Evolutionary conservation across 371 early-diverging fungal species (phyloP), one percentile per base, ranked within the genome.

Genomic region (Mortierella sp.): DNA sequence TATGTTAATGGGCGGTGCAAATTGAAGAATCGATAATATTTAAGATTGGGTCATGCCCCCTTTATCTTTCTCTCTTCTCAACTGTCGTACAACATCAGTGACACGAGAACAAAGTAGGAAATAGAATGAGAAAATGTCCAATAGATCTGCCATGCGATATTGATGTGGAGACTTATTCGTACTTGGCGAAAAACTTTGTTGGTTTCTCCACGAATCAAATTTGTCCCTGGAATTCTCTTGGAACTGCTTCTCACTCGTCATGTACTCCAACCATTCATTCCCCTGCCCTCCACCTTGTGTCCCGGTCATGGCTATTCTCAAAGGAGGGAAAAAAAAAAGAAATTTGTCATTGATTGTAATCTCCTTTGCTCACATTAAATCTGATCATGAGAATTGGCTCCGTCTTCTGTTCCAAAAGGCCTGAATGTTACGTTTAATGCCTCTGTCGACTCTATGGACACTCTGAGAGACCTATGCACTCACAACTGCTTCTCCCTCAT

Each of bases 41-140:
- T 53, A 53, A 54, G 68, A 54, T 68, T 54, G 28, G 66, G 68
- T 68, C 68, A 68, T 68, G 61, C 68, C 31, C 37, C 43, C 29
- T 19, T 6, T 35, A 42, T 40, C 34, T 37, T 26, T 53, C n/a
- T 37, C 45, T 15, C 29, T 53, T 9, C 8, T 53, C 15, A 17
- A 34, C n/a, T 8, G 37, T 37, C 19, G 64, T n/a, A 64, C 55
- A 54, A 47, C 13, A 32, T 22, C 51, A 43, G 45, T 42, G 43
- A 32, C 43, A 42, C 57, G 57, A 56, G 32, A 34, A 2, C 19
- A 29, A 61, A 19, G 19, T 3, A 1, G 28, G 47, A 61, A 61
- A 45, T 43, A 43, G 31, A 28, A 47, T 5, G 2, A 8, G 63
- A 22, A 13, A 1, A 34, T 35, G 51, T 17, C 70, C 70, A 70